Percentiles rank a stretch among this genome's conserved stretches.
These are phyloP conservation scores for Candida cerambycidarum DNA, from an alignment of 805 yeast genomes.

Conservation along the genomic window DNA sequence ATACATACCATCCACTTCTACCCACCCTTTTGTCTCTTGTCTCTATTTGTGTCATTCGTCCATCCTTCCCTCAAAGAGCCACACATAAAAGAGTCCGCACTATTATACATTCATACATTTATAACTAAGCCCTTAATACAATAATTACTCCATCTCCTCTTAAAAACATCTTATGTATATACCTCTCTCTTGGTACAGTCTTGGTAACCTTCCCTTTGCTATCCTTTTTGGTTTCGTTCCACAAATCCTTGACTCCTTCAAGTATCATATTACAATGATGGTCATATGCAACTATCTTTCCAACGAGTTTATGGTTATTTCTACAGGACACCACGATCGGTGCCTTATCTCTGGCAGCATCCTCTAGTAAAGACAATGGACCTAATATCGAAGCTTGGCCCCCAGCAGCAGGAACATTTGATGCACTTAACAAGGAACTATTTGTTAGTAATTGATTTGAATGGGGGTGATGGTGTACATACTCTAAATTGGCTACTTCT, in stretches of 20 bases:
- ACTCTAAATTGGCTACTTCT: constrained; percentile 5
- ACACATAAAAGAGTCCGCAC: too few species aligned
- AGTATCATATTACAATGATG: constrained; percentile 92
- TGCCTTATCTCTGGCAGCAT: constrained; percentile 70
- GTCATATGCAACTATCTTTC: constrained; percentile 91
- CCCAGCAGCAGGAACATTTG: neutral
- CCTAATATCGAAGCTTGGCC: constrained; percentile 40
- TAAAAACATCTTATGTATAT: constrained; percentile 82
- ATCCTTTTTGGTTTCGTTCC: constrained; percentile 63
- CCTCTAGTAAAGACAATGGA: constrained; percentile 85
- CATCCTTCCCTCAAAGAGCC: too few species aligned
- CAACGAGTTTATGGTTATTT: constrained; percentile 89
- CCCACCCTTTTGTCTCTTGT: too few species aligned
- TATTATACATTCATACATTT: neutral
- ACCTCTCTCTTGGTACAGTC: constrained; percentile 63
- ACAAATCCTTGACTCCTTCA: constrained; percentile 87
- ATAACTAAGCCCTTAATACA: constrained; percentile 49
- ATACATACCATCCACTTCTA: too few species aligned
- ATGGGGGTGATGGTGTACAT: neutral
- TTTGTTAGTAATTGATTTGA: neutral
- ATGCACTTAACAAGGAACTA: neutral
- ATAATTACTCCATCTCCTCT: constrained; percentile 96
- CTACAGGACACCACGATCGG: constrained; percentile 87
- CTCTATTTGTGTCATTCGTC: too few species aligned
- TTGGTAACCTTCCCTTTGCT: constrained; percentile 72